Conservation (phyloP, 768 basidiomycete genomes). For the Chalciporus piperatus region DNA sequence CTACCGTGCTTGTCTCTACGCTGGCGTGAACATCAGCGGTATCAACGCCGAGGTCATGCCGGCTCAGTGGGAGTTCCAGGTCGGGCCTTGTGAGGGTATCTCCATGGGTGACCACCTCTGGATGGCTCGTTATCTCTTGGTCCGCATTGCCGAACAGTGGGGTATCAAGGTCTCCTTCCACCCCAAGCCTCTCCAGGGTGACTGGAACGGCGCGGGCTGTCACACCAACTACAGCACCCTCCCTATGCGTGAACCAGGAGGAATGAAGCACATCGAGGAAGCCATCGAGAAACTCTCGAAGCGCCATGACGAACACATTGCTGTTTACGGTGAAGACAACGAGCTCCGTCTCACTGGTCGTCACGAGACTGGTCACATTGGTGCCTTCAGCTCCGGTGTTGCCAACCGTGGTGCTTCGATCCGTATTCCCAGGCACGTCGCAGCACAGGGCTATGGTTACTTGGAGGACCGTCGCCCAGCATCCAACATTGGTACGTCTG, state of each 20-base stretch:
- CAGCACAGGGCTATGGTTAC: slow-evolving; percentile 90
- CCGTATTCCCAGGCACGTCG: slow-evolving; percentile 93
- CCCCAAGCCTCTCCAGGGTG: slow-evolving; percentile 94
- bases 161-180: slow-evolving; percentile 98
- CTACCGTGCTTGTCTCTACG: slow-evolving; percentile 93
- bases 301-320: slow-evolving; percentile 93
- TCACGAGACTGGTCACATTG: slow-evolving; percentile 97
- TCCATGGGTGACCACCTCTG: slow-evolving; percentile 99
- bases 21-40: slow-evolving; percentile 96
- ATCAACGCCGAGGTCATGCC: slow-evolving; percentile 99
- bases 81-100: slow-evolving; percentile 97
- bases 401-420: slow-evolving; percentile 98
- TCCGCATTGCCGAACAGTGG: slow-evolving; percentile 98
- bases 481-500: slow-evolving; percentile 87
- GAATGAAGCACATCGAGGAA: slow-evolving; percentile 87
- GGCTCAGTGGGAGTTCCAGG: slow-evolving; percentile 99
- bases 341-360: slow-evolving; percentile 93
- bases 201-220: slow-evolving; percentile 99
- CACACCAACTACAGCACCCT: slow-evolving; percentile 98
- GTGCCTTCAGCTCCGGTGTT: slow-evolving; percentile 88
- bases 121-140: slow-evolving; percentile 96
- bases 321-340: slow-evolving; percentile 98
- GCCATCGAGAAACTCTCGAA: slow-evolving; percentile 92
- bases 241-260: slow-evolving; percentile 90
- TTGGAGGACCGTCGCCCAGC: slow-evolving; percentile 96